phyloP scores from a whole-genome alignment of 2,329 filamentous ascomycete species.

The Fusarium kyushuense region DNA sequence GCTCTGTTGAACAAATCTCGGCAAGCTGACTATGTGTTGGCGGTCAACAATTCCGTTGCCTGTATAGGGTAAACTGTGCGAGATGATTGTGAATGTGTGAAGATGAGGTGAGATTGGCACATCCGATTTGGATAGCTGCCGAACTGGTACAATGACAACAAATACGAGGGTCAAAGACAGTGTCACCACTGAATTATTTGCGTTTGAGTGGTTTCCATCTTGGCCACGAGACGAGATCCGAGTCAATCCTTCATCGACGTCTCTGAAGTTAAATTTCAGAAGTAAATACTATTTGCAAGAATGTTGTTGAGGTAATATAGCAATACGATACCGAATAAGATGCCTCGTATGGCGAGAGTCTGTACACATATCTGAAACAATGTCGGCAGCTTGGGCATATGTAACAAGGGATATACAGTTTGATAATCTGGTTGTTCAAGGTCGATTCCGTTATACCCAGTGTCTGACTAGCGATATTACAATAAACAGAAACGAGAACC shows the following conservation, averaged over 20 bases:
- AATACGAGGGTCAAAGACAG: not conserved
- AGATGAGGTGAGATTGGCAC: not conserved
- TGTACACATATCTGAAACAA: not conserved
- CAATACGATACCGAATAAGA: not conserved
- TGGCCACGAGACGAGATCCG: not conserved
- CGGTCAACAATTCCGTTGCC: too few relatives aligned
- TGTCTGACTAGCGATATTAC: too few relatives aligned
- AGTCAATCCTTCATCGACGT: rapidly evolving
- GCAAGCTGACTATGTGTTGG: not conserved
- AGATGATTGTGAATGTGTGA: not conserved
- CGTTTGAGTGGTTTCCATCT: not conserved
- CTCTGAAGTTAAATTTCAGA: not conserved
- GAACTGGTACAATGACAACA: not conserved
- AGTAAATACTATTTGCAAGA: not conserved
- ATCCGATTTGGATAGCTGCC: not conserved
- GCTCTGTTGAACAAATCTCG: not conserved
- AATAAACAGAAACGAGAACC: too few relatives aligned
- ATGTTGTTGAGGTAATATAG: too few relatives aligned
- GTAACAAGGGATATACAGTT: not conserved
- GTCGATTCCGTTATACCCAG: slow-evolving; percentile 14
- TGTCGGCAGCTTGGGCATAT: not conserved
- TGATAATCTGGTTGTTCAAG: not conserved
- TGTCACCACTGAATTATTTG: not conserved
- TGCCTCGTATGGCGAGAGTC: too few relatives aligned
- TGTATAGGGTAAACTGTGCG: not conserved